Evolutionary conservation across 106 monocot species (phyloP).

Genomic region (Phalaenopsis aphrodite): DNA sequence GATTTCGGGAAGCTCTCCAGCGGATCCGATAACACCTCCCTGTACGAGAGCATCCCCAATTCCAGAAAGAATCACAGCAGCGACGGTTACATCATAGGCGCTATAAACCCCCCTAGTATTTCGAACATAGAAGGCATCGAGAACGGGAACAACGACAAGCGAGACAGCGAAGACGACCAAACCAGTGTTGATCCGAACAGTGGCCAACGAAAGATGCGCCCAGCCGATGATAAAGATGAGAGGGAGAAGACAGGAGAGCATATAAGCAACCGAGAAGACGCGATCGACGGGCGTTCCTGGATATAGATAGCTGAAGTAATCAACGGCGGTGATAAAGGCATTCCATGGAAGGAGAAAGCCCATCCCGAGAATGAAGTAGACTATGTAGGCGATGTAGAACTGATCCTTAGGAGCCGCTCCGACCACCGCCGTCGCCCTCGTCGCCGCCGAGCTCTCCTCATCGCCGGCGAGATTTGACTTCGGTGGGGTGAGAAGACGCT

Average conservation of each 20-base stretch:
- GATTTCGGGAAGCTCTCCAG: constrained; percentile 70
- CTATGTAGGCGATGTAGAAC: constrained; percentile 53
- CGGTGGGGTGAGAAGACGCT: constrained; percentile 7
- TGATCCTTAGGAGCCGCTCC: constrained; percentile 35
- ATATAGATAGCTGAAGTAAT: constrained; percentile 95
- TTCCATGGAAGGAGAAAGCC: constrained; percentile 97
- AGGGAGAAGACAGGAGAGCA: constrained; percentile 56
- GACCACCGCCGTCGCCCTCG: background rate
- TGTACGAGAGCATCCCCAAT: constrained; percentile 70
- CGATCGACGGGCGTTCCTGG: constrained; percentile 67
- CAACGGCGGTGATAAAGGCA: constrained; percentile 93
- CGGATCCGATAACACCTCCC: constrained; percentile 68
- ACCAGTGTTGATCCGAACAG: constrained; percentile 71
- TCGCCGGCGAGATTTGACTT: background rate
- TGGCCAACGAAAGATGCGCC: constrained; percentile 40
- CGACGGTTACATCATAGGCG: constrained; percentile 59
- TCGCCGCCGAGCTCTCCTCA: background rate
- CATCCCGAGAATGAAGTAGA: constrained; percentile 76
- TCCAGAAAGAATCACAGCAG: constrained; percentile 41
- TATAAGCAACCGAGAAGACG: constrained; percentile 83
- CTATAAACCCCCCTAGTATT: constrained; percentile 35
- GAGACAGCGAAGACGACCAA: constrained; percentile 43
- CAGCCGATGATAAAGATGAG: constrained; percentile 53
- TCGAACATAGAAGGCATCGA: constrained; percentile 55
- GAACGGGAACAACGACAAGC: constrained; percentile 50